Evolutionary conservation across 2,329 filamentous ascomycete genomes (phyloP).

Genomic region (Chrysosphaeria jannelii): DNA sequence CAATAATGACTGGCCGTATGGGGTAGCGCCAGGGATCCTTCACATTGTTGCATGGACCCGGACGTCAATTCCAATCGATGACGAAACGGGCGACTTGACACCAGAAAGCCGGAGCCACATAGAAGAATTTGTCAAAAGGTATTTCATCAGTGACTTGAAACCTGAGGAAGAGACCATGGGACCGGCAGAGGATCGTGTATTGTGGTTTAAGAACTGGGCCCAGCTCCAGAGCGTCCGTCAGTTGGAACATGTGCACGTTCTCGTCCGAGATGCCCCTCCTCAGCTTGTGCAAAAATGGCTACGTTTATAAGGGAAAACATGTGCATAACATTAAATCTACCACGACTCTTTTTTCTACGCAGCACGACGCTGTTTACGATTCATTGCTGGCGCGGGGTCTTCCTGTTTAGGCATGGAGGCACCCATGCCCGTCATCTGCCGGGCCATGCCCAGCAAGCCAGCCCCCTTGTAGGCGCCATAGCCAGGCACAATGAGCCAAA

Average conservation of each 20-base stretch:
- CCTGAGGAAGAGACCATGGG: conserved; percentile 10
- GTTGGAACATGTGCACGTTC: conserved; percentile 69
- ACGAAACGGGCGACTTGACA: conserved; percentile 41
- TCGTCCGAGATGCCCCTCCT: conserved; percentile 23
- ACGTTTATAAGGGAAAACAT: no score
- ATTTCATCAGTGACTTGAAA: conserved; percentile 33
- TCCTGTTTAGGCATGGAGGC: conserved; percentile 5
- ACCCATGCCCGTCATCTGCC: conserved; percentile 19
- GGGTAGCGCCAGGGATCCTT: conserved; percentile 29
- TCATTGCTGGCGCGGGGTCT: conserved; percentile 11
- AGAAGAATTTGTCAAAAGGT: conserved; percentile 34
- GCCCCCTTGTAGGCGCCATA: conserved; percentile 24
- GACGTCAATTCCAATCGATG: conserved; percentile 44
- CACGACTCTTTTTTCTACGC: no score
- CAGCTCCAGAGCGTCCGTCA: conserved; percentile 64
- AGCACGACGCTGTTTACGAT: conserved; percentile 23
- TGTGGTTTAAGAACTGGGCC: conserved; percentile 93
- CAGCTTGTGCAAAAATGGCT: conserved; percentile 22
- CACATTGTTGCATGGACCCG: conserved; percentile 87
- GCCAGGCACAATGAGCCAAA: conserved; percentile 23
- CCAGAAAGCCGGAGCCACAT: conserved; percentile 29
- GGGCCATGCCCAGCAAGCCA: conserved; percentile 21
- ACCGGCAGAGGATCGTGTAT: conserved; percentile 14
- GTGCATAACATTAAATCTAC: no score
- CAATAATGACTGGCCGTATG: conserved; percentile 86